These are phyloP conservation scores for Lithocarpus polystachyus DNA, from an alignment of 306 rosid genomes.

Conservation along the genomic window DNA sequence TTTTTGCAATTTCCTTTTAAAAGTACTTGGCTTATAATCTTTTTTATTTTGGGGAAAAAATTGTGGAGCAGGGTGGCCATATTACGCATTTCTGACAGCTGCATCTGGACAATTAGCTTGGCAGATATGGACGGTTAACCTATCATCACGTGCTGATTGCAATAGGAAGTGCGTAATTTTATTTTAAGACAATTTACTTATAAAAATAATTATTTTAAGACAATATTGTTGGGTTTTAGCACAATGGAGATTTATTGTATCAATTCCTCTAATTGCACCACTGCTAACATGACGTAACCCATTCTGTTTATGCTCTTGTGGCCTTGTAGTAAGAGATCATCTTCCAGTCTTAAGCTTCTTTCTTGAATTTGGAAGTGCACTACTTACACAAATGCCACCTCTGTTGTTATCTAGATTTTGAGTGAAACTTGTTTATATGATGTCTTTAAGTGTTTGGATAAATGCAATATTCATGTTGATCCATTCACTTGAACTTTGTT, in stretches of 20 bases:
- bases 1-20: background rate
- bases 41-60: constrained; percentile 12
- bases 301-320: constrained; percentile 14
- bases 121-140: constrained; percentile 78
- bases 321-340: background rate
- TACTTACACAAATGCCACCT: background rate
- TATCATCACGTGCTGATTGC: constrained; percentile 77
- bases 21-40: constrained; percentile 2
- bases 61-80: constrained; percentile 74
- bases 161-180: constrained; percentile 58
- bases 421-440: background rate
- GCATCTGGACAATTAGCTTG: constrained; percentile 87
- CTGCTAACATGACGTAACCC: background rate
- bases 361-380: background rate
- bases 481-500: background rate
- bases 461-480: background rate
- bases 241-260: background rate
- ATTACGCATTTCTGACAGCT: constrained; percentile 64
- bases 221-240: background rate
- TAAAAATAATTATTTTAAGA: background rate
- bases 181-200: background rate
- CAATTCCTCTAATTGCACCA: background rate
- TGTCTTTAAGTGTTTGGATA: background rate
- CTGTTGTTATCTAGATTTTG: background rate
- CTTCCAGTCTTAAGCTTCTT: background rate